A percentile compares a stretch with the other conserved stretches of the same genome.
These are phyloP conservation scores for Leptoxyphium fumago DNA, from an alignment of 2,329 filamentous ascomycete species.

Conservation along the genomic window DNA sequence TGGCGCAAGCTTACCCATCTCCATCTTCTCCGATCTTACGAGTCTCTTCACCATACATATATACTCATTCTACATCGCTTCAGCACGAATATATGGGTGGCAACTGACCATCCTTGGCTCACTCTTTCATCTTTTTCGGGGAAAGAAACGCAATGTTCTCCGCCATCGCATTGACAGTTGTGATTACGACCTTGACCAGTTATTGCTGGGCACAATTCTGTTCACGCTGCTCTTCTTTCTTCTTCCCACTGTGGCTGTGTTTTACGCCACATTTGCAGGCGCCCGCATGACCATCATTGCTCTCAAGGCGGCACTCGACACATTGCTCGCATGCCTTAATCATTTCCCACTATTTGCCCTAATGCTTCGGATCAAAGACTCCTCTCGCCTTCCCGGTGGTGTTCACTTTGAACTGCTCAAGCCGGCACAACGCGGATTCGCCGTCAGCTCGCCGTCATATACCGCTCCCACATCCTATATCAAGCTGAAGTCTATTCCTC, in stretches of 20 bases:
- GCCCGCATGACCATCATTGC: slow-evolving; percentile 91
- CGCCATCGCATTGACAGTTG: slow-evolving; percentile 97
- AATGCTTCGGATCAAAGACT: slow-evolving; percentile 92
- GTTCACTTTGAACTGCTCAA: slow-evolving; percentile 68
- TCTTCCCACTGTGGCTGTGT: slow-evolving; percentile 85
- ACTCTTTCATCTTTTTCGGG: slow-evolving; percentile 95
- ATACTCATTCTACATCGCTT: slow-evolving; percentile 94
- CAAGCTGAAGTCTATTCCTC: slow-evolving; percentile 76
- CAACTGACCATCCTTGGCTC: slow-evolving; percentile 93
- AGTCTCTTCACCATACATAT: slow-evolving; percentile 90
- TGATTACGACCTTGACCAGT: slow-evolving; percentile 94
- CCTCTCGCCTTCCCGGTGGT: slow-evolving; percentile 71
- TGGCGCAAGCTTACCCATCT: slow-evolving; percentile 92
- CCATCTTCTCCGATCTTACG: slow-evolving; percentile 84
- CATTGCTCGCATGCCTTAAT: slow-evolving; percentile 81
- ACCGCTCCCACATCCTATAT: slow-evolving; percentile 62
- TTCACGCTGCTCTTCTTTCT: slow-evolving; percentile 94
- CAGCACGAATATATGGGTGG: slow-evolving; percentile 95
- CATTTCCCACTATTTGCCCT: slow-evolving; percentile 95
- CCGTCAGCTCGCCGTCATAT: neutral
- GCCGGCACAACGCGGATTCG: slow-evolving; percentile 3
- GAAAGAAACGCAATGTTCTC: slow-evolving; percentile 93
- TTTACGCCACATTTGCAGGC: slow-evolving; percentile 90
- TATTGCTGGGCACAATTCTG: slow-evolving; percentile 87
- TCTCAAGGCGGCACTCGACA: slow-evolving; percentile 82